phyloP scores from a whole-genome alignment of 108 stramenopile species.

The Seminavis robusta region DNA sequence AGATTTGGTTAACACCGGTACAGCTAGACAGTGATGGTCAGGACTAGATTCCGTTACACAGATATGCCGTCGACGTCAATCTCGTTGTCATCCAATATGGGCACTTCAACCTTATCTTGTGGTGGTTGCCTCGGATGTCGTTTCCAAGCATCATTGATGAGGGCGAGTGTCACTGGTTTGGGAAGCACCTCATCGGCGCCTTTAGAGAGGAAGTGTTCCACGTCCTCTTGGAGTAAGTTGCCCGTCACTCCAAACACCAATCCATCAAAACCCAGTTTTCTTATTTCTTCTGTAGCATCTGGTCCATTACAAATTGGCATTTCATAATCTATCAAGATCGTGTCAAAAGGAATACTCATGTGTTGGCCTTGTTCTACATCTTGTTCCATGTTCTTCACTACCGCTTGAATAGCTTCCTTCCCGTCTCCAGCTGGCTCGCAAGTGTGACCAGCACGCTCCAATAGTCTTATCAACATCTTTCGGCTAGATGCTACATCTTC shows the following conservation, averaged over 20 bases:
- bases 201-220: constrained; percentile 11
- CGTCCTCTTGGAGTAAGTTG: constrained; percentile 30
- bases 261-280: constrained; percentile 30
- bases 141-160: constrained; percentile 18
- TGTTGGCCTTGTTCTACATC: no score
- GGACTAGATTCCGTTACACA: no score
- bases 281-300: constrained; percentile 20
- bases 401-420: constrained; percentile 15
- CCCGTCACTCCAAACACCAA: constrained; percentile 38
- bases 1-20: no score
- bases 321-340: constrained; percentile 32
- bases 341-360: no score
- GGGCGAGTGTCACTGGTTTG: constrained; percentile 21
- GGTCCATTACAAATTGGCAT: constrained; percentile 38
- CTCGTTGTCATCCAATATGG: no score
- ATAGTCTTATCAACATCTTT: constrained; percentile 19
- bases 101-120: no score
- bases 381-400: constrained; percentile 8
- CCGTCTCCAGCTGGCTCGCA: constrained; percentile 27
- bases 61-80: no score
- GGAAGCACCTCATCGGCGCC: constrained; percentile 31
- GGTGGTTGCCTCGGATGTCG: no score
- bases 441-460: constrained; percentile 13
- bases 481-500: constrained; percentile 26
- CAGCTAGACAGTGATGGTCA: no score